phyloP scores from a whole-genome alignment of 306 rosid species.

The Acmispon strigosus region DNA sequence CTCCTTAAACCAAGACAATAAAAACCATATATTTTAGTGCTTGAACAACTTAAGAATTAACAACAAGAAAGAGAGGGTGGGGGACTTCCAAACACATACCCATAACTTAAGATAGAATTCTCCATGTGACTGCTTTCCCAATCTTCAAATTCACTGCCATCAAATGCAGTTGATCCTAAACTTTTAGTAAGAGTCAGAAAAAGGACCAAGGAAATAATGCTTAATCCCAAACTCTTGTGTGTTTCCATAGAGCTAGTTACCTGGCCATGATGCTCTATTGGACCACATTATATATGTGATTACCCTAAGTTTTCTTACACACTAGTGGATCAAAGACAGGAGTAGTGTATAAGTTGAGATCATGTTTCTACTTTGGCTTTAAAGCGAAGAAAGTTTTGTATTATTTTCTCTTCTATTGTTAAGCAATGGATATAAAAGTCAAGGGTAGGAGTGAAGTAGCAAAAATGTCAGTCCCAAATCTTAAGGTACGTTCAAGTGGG shows the following conservation, averaged over 20 bases:
- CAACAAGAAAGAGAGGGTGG: background rate
- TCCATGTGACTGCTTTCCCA: slow-evolving; percentile 26
- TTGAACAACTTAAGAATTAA: background rate
- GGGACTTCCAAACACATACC: slow-evolving; percentile 23
- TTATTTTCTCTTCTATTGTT: background rate
- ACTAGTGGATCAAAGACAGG: slow-evolving; percentile 7
- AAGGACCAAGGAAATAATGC: slow-evolving; percentile 26
- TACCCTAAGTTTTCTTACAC: slow-evolving; percentile 1
- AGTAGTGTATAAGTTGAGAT: slow-evolving; percentile 38
- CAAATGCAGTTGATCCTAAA: slow-evolving; percentile 23
- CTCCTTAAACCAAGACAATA: slow-evolving; percentile 13
- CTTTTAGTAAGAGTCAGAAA: slow-evolving; percentile 20
- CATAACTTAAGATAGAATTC: slow-evolving; percentile 26
- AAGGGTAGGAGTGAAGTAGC: slow-evolving; percentile 50
- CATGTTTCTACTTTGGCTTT: slow-evolving; percentile 44
- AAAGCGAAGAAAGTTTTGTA: slow-evolving; percentile 57
- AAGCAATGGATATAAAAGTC: background rate
- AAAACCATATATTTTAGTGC: background rate
- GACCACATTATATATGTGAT: slow-evolving; percentile 31
- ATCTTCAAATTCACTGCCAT: slow-evolving; percentile 34
- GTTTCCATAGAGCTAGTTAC: slow-evolving; percentile 39
- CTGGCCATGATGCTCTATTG: slow-evolving; percentile 4
- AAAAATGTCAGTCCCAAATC: slow-evolving; percentile 16
- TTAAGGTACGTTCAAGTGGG: slow-evolving; percentile 37
- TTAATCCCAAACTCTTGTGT: slow-evolving; percentile 12